These are phyloP conservation scores for Phytopythium kandeliae DNA, from an alignment of 352 stramenopile species.

Conservation along the genomic window DNA sequence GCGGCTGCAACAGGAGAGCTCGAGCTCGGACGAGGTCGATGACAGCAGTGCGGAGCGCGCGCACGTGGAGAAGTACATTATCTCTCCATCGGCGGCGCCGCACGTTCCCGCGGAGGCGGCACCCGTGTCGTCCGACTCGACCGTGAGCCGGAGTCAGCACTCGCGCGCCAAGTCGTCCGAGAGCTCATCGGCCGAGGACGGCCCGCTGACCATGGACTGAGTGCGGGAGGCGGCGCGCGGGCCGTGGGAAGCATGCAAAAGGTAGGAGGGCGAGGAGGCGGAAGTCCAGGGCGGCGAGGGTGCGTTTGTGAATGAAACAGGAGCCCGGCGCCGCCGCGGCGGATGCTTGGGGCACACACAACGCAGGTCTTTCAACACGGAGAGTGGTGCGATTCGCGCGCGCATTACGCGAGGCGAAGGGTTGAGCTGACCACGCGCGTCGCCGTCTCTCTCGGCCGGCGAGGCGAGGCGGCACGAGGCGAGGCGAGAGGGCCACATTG, in stretches of 20 bases:
- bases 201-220: slow-evolving; percentile 6
- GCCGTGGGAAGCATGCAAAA: slow-evolving; percentile 1
- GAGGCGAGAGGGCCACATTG: too few relatives aligned
- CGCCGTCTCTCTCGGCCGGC: too few relatives aligned
- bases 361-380: slow-evolving; percentile 1
- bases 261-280: neutral
- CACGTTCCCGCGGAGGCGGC: slow-evolving; percentile 8
- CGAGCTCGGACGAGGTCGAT: slow-evolving; percentile 22
- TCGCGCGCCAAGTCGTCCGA: slow-evolving; percentile 22
- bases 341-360: neutral
- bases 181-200: slow-evolving; percentile 23
- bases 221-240: neutral
- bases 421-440: too few relatives aligned
- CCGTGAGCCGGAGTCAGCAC: slow-evolving; percentile 24
- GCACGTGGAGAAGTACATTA: slow-evolving; percentile 36
- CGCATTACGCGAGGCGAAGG: too few relatives aligned
- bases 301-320: neutral
- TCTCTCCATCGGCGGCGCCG: slow-evolving; percentile 15
- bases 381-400: neutral
- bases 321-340: neutral
- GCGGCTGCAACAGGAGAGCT: slow-evolving; percentile 21
- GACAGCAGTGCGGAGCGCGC: slow-evolving; percentile 21
- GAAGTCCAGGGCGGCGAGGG: neutral
- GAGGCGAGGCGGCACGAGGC: too few relatives aligned
- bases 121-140: slow-evolving; percentile 14